Evolutionary conservation across 2,329 filamentous ascomycete species (phyloP), one percentile per base, ranked within the genome.

Genomic region (Neopestalotiopsis clavispora): DNA sequence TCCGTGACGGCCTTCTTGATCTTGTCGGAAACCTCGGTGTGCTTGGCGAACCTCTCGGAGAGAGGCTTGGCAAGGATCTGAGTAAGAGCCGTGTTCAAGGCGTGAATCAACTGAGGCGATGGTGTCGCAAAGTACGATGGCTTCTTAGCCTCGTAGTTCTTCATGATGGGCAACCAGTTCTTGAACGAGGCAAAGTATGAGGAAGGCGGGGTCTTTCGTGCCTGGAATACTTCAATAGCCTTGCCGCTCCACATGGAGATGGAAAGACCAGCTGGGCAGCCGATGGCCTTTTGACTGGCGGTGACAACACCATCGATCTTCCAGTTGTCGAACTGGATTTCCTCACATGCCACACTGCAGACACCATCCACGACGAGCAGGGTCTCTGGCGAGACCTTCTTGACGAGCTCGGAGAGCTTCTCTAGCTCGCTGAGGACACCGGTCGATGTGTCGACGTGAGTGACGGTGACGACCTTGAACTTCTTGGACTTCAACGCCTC

Each of bases 121-220:
- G 96, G 96, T 1, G 96, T 99, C 49, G 96, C 96, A 78, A 99
- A 99, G 86, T 99, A 99, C 2, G 94, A 97, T 49, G 96, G 90
- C 85, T 98, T 99, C 86, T 95, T 94, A 72, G 94, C 94, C 84
- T 99, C 96, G 82, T 99, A 99, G 84, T 98, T 98, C 84, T 96
- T 91, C 95, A 99, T 98, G 82, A 99, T 96, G 61, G 95, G 95
- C 68, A 95, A 85, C 96, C 96, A 99, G 84, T 98, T 98, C 87
- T 94, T 95, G 86, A 98, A 94, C 13, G 93, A 97, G 67, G 93
- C 95, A 82, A 98, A 99, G 87, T 98, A 99, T 28, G 94, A 93
- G 23, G 90, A 87, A 1, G 95, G 93, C 13, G 92, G 92, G 12
- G 90, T 91, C 85, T 95, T 95, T 79, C 96, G 89, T 75, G 86